Percentiles rank a stretch among this genome's conserved stretches.
Conservation (phyloP, 2,329 filamentous ascomycete genomes). For the Alternaria angustiovoidea region DNA sequence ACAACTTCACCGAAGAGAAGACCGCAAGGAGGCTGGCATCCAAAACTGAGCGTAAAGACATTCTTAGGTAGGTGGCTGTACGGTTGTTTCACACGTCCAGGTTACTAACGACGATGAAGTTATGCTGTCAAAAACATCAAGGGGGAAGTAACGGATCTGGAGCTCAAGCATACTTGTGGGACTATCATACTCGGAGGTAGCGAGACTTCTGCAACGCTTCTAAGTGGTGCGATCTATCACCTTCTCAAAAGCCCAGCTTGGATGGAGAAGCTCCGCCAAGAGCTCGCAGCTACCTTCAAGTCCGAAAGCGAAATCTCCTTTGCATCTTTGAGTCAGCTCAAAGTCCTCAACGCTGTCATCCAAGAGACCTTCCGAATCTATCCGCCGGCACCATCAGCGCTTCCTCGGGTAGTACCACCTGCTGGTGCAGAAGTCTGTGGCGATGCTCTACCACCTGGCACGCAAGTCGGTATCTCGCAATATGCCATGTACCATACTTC, state of each 20-base stretch:
- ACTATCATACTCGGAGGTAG: constrained; percentile 51
- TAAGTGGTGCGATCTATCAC: constrained; percentile 14
- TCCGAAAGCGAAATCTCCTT: too few species aligned
- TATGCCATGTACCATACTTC: constrained; percentile 23
- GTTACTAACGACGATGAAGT: neutral
- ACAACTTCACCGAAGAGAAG: constrained; percentile 21
- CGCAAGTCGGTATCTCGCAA: constrained; percentile 22
- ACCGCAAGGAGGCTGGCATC: constrained; percentile 20
- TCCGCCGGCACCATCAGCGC: constrained; percentile 20
- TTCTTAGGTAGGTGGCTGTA: constrained; percentile 14
- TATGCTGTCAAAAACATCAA: constrained; percentile 24
- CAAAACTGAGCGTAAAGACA: constrained; percentile 29
- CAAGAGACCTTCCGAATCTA: constrained; percentile 31
- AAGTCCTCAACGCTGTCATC: constrained; percentile 28
- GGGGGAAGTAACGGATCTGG: constrained; percentile 32
- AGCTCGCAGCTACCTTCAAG: too few species aligned
- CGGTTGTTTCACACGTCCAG: accelerated
- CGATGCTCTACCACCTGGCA: constrained; percentile 18
- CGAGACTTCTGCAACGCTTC: constrained; percentile 47
- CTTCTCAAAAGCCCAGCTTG: too few species aligned
- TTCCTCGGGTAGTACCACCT: constrained; percentile 17
- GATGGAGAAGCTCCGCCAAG: too few species aligned
- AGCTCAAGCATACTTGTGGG: constrained; percentile 44
- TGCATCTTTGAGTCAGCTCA: constrained; percentile 14
- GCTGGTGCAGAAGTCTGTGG: constrained; percentile 22